Conservation (phyloP, 2,329 filamentous ascomycete species). For the Clarireedia homoeocarpa region DNA sequence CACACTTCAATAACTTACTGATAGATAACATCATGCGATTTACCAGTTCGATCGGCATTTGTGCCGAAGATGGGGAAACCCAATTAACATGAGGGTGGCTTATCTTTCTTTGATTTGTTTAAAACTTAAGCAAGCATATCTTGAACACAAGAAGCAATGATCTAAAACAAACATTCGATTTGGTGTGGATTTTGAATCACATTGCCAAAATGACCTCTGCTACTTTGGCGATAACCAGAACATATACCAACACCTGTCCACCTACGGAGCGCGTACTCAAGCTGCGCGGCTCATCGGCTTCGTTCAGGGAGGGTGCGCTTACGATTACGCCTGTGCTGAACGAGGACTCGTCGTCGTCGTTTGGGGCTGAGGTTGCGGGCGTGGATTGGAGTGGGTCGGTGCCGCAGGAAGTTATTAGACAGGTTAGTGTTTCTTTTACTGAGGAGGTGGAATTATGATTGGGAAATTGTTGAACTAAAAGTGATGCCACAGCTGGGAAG, state of each 20-base stretch:
- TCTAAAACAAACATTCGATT: too few relatives aligned
- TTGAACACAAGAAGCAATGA: too few relatives aligned
- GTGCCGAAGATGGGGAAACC: too few relatives aligned
- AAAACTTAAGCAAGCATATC: too few relatives aligned
- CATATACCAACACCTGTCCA: not conserved
- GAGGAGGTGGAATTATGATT: too few relatives aligned
- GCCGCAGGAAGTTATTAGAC: not conserved
- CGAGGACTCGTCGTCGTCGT: not conserved
- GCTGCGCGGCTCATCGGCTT: not conserved
- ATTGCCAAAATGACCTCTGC: not conserved
- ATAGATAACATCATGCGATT: too few relatives aligned
- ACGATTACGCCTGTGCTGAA: not conserved
- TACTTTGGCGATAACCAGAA: not conserved
- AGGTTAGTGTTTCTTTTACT: not conserved
- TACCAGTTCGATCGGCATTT: too few relatives aligned
- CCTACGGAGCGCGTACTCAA: not conserved
- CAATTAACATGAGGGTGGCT: too few relatives aligned
- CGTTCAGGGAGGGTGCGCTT: not conserved
- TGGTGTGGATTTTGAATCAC: not conserved
- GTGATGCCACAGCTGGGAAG: too few relatives aligned
- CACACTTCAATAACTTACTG: too few relatives aligned
- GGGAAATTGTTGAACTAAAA: too few relatives aligned
- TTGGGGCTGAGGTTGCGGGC: not conserved
- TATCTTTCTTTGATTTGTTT: too few relatives aligned
- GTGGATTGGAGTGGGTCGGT: not conserved